Percentiles rank a stretch among this genome's conserved stretches.
These are phyloP conservation scores for Fusarium sp. DNA, from an alignment of 2,329 filamentous ascomycete species.

Conservation along the genomic window DNA sequence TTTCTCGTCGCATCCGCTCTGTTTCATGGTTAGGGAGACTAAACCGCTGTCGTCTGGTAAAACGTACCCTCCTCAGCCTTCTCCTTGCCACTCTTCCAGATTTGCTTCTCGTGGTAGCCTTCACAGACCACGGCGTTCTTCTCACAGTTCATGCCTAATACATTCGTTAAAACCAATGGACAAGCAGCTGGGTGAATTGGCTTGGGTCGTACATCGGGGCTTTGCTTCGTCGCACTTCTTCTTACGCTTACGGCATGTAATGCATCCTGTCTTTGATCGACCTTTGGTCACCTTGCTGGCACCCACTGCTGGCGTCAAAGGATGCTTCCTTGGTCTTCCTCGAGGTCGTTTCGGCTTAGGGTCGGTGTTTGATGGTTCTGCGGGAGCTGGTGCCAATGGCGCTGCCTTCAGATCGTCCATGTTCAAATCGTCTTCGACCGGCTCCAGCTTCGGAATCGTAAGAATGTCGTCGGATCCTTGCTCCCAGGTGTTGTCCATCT, in stretches of 20 bases:
- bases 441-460: conserved; percentile 67
- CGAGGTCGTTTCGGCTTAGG: conserved; percentile 73
- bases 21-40: conserved; percentile 24
- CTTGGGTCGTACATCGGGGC: conserved; percentile 50
- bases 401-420: conserved; percentile 64
- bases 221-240: conserved; percentile 81
- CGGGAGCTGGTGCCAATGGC: conserved; percentile 39
- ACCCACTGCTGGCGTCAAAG: conserved; percentile 68
- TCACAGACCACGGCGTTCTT: conserved; percentile 95
- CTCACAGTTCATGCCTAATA: conserved; percentile 83
- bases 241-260: conserved; percentile 76
- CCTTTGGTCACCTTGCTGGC: conserved; percentile 82
- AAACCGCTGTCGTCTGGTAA: no score
- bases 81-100: conserved; percentile 89
- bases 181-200: neutral
- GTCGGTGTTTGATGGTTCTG: conserved; percentile 40
- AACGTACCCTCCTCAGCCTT: conserved; percentile 74
- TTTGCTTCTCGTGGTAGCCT: conserved; percentile 86
- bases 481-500: conserved; percentile 61
- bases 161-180: conserved; percentile 26
- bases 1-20: conserved; percentile 64
- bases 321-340: conserved; percentile 86
- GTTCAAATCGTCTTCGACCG: conserved; percentile 66
- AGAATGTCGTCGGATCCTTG: conserved; percentile 59
- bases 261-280: conserved; percentile 75